Base-by-base conservation (phyloP, 371 early-diverging fungal genomes). In the Saksenaea oblongispora region DNA sequence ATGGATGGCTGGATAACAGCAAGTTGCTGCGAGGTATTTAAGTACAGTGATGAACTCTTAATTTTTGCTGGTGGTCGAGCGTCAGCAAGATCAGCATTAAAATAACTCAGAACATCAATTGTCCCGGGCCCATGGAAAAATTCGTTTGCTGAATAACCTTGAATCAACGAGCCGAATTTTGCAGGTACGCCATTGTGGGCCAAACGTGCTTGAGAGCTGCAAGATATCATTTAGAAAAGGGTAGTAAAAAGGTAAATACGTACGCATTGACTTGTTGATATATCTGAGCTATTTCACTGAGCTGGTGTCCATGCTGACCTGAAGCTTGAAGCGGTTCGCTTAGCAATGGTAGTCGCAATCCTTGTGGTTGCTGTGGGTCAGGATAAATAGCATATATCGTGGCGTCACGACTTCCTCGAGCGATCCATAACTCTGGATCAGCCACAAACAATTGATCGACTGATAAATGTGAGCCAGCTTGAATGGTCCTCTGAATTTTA, bases 341-440 rank as follows among this genome's bases (percentile, higher is more conserved):
- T 22, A 47, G 22, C 8, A 11, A 22, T 3, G 51, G 51, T 10
- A 47, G 11, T 8, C 24, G 5, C 62, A 78, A 56, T 11, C 70
- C 54, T 13, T 58, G 54, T 10, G 76, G 75, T 1, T 74, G 28
- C 4, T 55, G 56, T 5, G 31, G 17, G 10, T 61, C 42, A 7
- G 81, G 62, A 55, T 76, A 74, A 9, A 85, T 59, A 31, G 78
- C 66, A 55, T 83, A 83, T 9, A 78, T 60, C 8, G 73, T 74
- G 2, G 69, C 77, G 36, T 82, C 77, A 55, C 81, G 78, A 57
- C 84, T 82, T 35, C 86, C 87, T 36, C 74, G 77, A 35, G 85
- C 81, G 60, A 89, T 62, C 89, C 89, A 89, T 24, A 84, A 63
- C 14, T 69, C 63, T 7, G 78, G 71, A 14, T 85, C 84, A 34